Evolutionary conservation across 2,329 filamentous ascomycete genomes (phyloP).

Genomic region (Diaporthe batatas): DNA sequence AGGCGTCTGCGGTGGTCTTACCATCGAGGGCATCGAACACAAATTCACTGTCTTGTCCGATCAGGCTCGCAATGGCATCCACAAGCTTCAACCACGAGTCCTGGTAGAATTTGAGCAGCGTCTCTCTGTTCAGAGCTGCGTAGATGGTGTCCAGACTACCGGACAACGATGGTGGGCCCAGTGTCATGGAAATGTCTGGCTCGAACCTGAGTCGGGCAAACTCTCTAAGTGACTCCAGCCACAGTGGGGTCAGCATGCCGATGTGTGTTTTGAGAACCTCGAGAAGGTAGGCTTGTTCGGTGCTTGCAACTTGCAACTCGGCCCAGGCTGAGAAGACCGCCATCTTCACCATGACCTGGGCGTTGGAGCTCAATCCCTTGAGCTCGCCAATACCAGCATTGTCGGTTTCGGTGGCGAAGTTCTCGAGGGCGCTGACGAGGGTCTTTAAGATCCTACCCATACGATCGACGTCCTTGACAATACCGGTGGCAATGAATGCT

Average conservation of each 20-base stretch:
- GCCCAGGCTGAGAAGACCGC: constrained; percentile 98
- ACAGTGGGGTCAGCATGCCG: constrained; percentile 88
- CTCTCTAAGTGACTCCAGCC: constrained; percentile 92
- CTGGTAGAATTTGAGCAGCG: constrained; percentile 94
- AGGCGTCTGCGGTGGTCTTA: constrained; percentile 70
- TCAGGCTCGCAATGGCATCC: constrained; percentile 95
- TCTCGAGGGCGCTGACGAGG: constrained; percentile 89
- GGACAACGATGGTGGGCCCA: constrained; percentile 84
- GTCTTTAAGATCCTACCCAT: constrained; percentile 99
- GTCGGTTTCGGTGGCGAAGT: constrained; percentile 86
- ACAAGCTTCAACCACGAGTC: constrained; percentile 97
- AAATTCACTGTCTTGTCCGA: constrained; percentile 97
- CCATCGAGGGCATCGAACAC: constrained; percentile 97
- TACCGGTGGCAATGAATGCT: constrained; percentile 97
- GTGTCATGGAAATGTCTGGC: constrained; percentile 93
- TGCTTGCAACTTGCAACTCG: constrained; percentile 93
- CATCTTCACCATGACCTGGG: constrained; percentile 98
- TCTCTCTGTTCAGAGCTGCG: constrained; percentile 93
- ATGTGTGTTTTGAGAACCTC: constrained; percentile 93
- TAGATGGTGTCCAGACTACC: constrained; percentile 95
- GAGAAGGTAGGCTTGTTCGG: constrained; percentile 89
- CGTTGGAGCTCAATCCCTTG: constrained; percentile 92
- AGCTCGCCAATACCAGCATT: constrained; percentile 92
- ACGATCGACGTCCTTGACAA: constrained; percentile 96
- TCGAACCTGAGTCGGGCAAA: constrained; percentile 93